Conservation (phyloP, 306 rosid genomes). For the Glycine latifolia region DNA sequence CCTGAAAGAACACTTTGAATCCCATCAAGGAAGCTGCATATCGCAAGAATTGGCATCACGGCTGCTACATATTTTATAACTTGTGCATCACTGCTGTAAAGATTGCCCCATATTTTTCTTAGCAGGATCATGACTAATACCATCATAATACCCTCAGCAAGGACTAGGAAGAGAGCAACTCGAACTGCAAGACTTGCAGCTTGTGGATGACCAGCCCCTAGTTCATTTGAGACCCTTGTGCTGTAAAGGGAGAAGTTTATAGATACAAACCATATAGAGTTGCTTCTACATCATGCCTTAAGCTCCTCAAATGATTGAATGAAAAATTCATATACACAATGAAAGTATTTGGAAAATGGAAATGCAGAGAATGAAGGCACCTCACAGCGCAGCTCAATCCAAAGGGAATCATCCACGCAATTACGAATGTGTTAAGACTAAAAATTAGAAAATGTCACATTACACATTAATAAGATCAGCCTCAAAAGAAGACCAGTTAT, state of each 20-base stretch:
- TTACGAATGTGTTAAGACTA: slow-evolving; percentile 31
- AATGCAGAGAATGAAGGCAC: slow-evolving; percentile 5
- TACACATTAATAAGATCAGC: neutral
- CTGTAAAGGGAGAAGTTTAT: slow-evolving; percentile 45
- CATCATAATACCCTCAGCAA: slow-evolving; percentile 41
- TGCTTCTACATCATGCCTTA: neutral
- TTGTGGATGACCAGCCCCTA: slow-evolving; percentile 42
- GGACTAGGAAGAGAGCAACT: slow-evolving; percentile 19
- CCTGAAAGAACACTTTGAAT: slow-evolving; percentile 48
- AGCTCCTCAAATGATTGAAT: neutral
- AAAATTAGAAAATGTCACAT: slow-evolving; percentile 3
- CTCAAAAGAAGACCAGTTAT: neutral
- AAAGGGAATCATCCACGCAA: slow-evolving; percentile 43
- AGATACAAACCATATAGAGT: neutral
- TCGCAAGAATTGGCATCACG: slow-evolving; percentile 53
- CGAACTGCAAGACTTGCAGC: slow-evolving; percentile 40
- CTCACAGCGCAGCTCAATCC: slow-evolving; percentile 35
- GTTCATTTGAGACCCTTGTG: slow-evolving; percentile 51
- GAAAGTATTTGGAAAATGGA: neutral
- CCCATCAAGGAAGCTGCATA: slow-evolving; percentile 43
- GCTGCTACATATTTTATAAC: slow-evolving; percentile 46
- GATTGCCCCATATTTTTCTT: slow-evolving; percentile 66
- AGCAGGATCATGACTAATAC: slow-evolving; percentile 54
- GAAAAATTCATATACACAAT: neutral
- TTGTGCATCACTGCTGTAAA: slow-evolving; percentile 61